Conservation (phyloP, 176 grass and related monocot genomes). For the Saccharum officinarum region DNA sequence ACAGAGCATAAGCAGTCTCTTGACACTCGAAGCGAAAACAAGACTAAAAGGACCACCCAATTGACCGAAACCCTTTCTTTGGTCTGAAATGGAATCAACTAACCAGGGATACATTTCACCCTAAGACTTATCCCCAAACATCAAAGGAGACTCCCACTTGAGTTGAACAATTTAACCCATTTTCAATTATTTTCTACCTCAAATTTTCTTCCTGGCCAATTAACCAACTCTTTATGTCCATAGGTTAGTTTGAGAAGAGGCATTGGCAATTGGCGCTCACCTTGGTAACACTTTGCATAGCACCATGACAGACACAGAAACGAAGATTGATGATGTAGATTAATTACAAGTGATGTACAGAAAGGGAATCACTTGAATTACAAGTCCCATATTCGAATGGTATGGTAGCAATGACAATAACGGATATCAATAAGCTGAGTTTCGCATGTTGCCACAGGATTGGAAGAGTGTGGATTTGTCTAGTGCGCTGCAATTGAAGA, state of each 20-base stretch:
- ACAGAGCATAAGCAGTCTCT: not conserved
- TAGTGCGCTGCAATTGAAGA: not conserved
- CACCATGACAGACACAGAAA: not conserved
- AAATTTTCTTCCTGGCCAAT: not conserved
- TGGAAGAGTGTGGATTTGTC: not conserved
- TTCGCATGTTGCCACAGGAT: not conserved
- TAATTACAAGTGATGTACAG: not conserved
- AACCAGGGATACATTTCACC: not conserved
- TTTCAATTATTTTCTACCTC: not conserved
- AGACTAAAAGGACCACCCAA: not conserved
- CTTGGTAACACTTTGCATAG: not conserved
- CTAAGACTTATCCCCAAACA: not conserved
- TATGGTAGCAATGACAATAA: not conserved
- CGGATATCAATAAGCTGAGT: not conserved
- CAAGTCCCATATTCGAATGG: not conserved
- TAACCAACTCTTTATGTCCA: not conserved
- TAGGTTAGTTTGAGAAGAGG: not conserved
- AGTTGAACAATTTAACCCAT: not conserved
- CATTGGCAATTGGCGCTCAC: not conserved
- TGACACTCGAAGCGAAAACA: not conserved
- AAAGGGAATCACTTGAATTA: not conserved
- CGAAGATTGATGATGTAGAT: not conserved
- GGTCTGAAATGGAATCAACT: not conserved
- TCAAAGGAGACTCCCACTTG: not conserved
- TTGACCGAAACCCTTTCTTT: not conserved